Base-by-base conservation (phyloP, 768 basidiomycete species). In the Suillus plorans region DNA sequence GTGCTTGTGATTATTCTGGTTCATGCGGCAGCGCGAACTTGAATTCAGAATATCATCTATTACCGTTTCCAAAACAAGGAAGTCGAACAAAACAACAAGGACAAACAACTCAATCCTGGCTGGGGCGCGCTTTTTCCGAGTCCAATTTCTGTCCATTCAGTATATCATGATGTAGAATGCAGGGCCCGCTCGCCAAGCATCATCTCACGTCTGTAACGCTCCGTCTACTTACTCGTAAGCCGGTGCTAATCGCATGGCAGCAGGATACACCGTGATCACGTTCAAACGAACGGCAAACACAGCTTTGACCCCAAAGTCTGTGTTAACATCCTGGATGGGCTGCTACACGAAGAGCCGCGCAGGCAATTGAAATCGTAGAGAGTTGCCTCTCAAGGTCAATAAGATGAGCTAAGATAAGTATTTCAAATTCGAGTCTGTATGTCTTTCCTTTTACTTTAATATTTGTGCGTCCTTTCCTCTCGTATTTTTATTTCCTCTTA, bases 311-410 rank as follows among this genome's bases (percentile, higher is more conserved):
- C 85, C 31, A 3, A 89, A 73, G 80, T 78, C 0, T 89, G 91
- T 70, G 76, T 85, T 45, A 92, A 95, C 73, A 79, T 80, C 14
- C 80, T 92, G 31, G 92, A 92, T 91, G 92, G 94, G 86, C 89
- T 0, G 81, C 86, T 0, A 85, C 91, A 13, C 80, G 89, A 41
- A 92, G 95, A 74, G 79, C 95, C 3, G 81, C 86, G 20, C 82
- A 92, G 1, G 91, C 91, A 1, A 90, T 91, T 4, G 91, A 91
- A 92, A 72, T 95, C 60, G 72, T 95, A 90, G 2, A 91, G 90
- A 0, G 87, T 85, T 0, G 74, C 82, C n/a, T 76, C 80, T 6
- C 81, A 85, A 53, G 81, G 81, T 14, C 89, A 92, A 73, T 72
- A 91, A 80, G 93, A 62, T 86, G 86, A 1, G 25, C 90, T 0